phyloP scores from a whole-genome alignment of 1,284 basidiomycete species.

The Ceratorhiza oryzae-sativae region DNA sequence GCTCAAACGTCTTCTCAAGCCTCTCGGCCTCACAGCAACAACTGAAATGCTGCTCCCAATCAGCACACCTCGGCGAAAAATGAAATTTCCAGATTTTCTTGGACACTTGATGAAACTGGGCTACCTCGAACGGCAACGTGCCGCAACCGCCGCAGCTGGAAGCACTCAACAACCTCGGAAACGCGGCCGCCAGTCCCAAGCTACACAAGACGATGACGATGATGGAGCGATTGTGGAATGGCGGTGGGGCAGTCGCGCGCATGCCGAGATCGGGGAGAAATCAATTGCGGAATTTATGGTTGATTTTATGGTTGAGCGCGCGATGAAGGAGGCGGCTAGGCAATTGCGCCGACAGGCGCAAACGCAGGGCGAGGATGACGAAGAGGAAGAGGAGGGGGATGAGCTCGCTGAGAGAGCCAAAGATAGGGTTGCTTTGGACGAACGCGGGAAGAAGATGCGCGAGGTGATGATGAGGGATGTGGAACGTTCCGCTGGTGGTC shows the following conservation, averaged over 20 bases:
- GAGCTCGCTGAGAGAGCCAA: slow-evolving; percentile 16
- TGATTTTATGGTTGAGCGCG: slow-evolving; percentile 71
- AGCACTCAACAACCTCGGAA: slow-evolving; percentile 17
- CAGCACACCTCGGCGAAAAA: slow-evolving; percentile 53
- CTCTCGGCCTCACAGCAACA: slow-evolving; percentile 61
- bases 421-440: slow-evolving; percentile 29
- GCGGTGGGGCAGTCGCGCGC: slow-evolving; percentile 79
- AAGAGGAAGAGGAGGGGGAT: neutral
- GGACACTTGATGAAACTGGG: slow-evolving; percentile 64
- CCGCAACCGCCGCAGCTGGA: neutral
- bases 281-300: slow-evolving; percentile 69
- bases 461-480: slow-evolving; percentile 35
- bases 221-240: slow-evolving; percentile 69
- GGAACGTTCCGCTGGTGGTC: slow-evolving; percentile 30
- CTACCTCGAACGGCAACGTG: slow-evolving; percentile 67
- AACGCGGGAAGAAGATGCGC: slow-evolving; percentile 26
- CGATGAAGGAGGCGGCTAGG: slow-evolving; percentile 34
- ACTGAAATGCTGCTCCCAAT: slow-evolving; percentile 59
- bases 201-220: slow-evolving; percentile 50
- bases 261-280: slow-evolving; percentile 73
- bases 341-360: slow-evolving; percentile 12
- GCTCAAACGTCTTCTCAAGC: slow-evolving; percentile 66
- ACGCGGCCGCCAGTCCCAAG: slow-evolving; percentile 33
- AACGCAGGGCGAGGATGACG: slow-evolving; percentile 18
- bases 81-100: slow-evolving; percentile 66